Conservation (phyloP, 2,329 filamentous ascomycete species). For the Bipolaris zeicola region DNA sequence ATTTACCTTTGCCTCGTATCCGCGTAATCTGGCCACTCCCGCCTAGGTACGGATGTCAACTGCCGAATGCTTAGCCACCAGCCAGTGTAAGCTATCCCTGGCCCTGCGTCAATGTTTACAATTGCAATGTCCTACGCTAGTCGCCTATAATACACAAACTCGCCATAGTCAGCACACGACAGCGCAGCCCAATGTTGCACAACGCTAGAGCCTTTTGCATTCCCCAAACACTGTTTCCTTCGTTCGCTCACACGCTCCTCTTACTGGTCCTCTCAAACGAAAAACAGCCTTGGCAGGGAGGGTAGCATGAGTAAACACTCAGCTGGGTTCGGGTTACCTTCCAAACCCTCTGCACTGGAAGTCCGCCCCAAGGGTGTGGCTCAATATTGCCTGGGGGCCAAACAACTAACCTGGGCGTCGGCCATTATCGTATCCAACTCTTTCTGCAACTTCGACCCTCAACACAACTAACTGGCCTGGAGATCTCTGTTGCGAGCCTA, state of each 20-base stretch:
- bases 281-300: neutral
- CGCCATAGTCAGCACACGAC: neutral
- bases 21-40: neutral
- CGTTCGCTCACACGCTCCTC: neutral
- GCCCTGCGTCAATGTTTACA: neutral
- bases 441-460: neutral
- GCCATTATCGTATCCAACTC: neutral
- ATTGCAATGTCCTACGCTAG: neutral
- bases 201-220: neutral
- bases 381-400: neutral
- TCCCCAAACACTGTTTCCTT: neutral
- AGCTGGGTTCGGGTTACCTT: neutral
- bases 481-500: neutral
- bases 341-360: neutral
- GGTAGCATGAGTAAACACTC: neutral
- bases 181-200: neutral
- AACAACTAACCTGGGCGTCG: neutral
- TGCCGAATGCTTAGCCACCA: neutral
- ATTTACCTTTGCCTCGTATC: neutral
- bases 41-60: neutral
- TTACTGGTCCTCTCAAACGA: neutral
- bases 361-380: neutral
- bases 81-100: neutral
- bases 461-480: too few relatives aligned
- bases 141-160: neutral